phyloP scores from a whole-genome alignment of 2,329 filamentous ascomycete genomes.

The Rutstroemia sp. region DNA sequence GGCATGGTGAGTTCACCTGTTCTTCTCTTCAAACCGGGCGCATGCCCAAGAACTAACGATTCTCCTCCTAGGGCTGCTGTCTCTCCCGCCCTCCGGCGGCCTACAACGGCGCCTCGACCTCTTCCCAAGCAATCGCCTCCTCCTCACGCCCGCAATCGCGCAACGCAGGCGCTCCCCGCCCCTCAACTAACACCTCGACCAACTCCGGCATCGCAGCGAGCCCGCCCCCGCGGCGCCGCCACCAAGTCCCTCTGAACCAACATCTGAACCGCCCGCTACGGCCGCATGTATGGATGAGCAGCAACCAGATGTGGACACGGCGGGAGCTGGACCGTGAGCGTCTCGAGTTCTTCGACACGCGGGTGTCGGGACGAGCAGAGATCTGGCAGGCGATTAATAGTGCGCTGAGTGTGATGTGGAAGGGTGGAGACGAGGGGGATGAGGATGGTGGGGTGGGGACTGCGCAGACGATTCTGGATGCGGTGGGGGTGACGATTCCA shows the following conservation, averaged over 20 bases:
- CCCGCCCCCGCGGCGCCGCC: conserved; percentile 10
- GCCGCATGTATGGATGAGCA: conserved; percentile 58
- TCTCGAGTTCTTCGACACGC: conserved; percentile 81
- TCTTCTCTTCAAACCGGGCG: too few relatives aligned
- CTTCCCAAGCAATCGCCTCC: conserved; percentile 44
- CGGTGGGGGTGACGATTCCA: conserved; percentile 67
- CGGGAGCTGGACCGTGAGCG: conserved; percentile 62
- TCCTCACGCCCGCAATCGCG: conserved; percentile 18
- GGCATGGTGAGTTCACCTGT: conserved; percentile 8
- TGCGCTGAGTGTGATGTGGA: conserved; percentile 61
- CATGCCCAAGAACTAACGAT: neutral
- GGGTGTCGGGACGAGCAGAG: conserved; percentile 69
- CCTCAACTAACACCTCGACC: conserved; percentile 20
- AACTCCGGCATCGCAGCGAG: conserved; percentile 8
- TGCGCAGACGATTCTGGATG: conserved; percentile 74
- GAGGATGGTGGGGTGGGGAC: conserved; percentile 44
- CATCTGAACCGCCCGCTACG: conserved; percentile 66
- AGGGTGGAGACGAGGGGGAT: conserved; percentile 30
- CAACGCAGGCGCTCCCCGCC: conserved; percentile 12
- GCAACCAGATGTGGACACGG: conserved; percentile 62
- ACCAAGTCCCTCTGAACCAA: conserved; percentile 41
- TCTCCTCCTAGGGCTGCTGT: conserved; percentile 47
- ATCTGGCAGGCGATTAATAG: conserved; percentile 71
- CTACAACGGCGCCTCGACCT: conserved; percentile 42
- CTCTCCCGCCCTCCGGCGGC: conserved; percentile 49